These are phyloP conservation scores for Thelonectria blattea DNA, from an alignment of 2,329 filamentous ascomycete species.

Conservation along the genomic window DNA sequence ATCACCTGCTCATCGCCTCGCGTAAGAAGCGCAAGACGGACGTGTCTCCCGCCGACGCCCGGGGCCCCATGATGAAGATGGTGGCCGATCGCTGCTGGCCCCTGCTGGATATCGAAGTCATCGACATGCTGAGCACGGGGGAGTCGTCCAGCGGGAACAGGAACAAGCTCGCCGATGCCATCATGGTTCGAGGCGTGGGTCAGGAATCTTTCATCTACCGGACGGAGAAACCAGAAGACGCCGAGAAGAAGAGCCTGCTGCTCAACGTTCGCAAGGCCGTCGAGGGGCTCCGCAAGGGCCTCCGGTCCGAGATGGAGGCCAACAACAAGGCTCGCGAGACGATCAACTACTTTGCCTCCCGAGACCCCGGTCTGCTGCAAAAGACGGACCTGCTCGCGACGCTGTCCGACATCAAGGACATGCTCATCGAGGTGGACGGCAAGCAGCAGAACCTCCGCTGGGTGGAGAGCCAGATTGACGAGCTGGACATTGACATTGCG, in stretches of 20 bases:
- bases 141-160: constrained; percentile 56
- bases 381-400: constrained; percentile 82
- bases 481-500: constrained; percentile 94
- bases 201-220: constrained; percentile 94
- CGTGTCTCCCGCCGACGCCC: constrained; percentile 56
- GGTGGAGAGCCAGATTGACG: constrained; percentile 95
- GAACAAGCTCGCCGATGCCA: constrained; percentile 78
- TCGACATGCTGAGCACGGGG: constrained; percentile 77
- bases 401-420: constrained; percentile 79
- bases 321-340: constrained; percentile 84
- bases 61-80: constrained; percentile 71
- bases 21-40: constrained; percentile 92
- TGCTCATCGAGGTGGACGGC: constrained; percentile 94
- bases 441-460: constrained; percentile 95
- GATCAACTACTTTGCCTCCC: constrained; percentile 83
- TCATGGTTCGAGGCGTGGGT: constrained; percentile 86
- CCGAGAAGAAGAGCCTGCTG: constrained; percentile 80
- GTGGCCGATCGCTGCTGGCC: constrained; percentile 96
- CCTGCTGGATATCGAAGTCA: constrained; percentile 87
- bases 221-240: constrained; percentile 79
- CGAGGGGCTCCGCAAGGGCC: constrained; percentile 85
- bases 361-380: constrained; percentile 77
- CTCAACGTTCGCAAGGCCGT: constrained; percentile 91
- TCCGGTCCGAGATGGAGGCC: constrained; percentile 86
- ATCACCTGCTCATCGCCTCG: constrained; percentile 89